Percentiles rank a stretch among this genome's conserved stretches.
phyloP scores from a whole-genome alignment of 805 yeast species.

The Saturnispora halmiae region DNA sequence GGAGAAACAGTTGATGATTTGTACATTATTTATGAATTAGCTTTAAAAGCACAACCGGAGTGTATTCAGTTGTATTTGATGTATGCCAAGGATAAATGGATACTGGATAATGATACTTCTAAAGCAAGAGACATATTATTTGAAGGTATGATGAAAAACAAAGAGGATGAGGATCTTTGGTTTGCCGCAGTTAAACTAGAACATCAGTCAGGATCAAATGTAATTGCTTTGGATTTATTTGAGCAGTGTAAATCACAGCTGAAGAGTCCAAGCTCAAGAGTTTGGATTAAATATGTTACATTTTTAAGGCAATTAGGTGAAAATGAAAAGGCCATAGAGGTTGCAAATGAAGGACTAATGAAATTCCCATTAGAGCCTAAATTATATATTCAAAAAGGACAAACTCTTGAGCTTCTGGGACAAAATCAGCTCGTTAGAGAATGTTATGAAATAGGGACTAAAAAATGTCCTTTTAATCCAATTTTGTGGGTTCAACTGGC shows the following conservation, averaged over 20 bases:
- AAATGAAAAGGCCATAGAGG: slow-evolving; percentile 30
- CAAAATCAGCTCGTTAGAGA: slow-evolving; percentile 37
- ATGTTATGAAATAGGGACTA: slow-evolving; percentile 40
- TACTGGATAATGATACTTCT: slow-evolving; percentile 33
- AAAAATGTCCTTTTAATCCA: slow-evolving; percentile 34
- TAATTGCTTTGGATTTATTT: slow-evolving; percentile 31
- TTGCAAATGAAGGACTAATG: slow-evolving; percentile 39
- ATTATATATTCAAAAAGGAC: slow-evolving; percentile 56
- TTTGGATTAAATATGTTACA: slow-evolving; percentile 56
- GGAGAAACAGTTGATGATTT: slow-evolving; percentile 25
- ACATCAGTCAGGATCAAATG: slow-evolving; percentile 30
- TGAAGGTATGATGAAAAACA: slow-evolving; percentile 36
- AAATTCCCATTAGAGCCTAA: slow-evolving; percentile 42
- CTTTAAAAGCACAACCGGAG: slow-evolving; percentile 42
- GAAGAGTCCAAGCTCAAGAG: slow-evolving; percentile 31
- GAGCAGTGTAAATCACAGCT: slow-evolving; percentile 17
- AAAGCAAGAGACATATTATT: slow-evolving; percentile 47
- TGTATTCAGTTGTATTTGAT: slow-evolving; percentile 47
- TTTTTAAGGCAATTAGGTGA: slow-evolving; percentile 36
- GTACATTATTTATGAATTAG: slow-evolving; percentile 41
- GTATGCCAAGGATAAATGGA: slow-evolving; percentile 67
- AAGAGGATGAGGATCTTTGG: slow-evolving; percentile 51
- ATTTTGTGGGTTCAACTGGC: slow-evolving; percentile 51
- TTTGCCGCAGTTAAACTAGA: slow-evolving; percentile 66
- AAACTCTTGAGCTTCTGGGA: slow-evolving; percentile 32